Conservation (phyloP, 495 filamentous ascomycete species). For the Aspergillus baeticus region DNA sequence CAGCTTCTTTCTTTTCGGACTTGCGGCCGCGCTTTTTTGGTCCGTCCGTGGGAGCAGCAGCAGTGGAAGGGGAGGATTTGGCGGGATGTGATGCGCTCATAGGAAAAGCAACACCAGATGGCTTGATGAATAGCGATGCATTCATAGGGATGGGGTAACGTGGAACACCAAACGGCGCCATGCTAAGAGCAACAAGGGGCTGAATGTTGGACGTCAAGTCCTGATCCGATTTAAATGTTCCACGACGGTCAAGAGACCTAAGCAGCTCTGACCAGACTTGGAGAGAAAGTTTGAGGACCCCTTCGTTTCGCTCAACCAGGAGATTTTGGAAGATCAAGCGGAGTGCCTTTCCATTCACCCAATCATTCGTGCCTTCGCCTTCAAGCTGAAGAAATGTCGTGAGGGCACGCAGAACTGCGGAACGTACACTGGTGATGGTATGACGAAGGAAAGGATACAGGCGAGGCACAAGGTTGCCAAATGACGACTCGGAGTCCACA, state of each 20-base stretch:
- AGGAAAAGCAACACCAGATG: constrained; percentile 83
- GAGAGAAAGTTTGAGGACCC: constrained; percentile 72
- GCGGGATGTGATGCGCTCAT: constrained; percentile 47
- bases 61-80: constrained; percentile 57
- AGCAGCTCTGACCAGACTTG: constrained; percentile 84
- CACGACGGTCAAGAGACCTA: constrained; percentile 56
- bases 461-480: constrained; percentile 85
- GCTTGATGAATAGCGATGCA: constrained; percentile 81
- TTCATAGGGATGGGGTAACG: constrained; percentile 91
- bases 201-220: constrained; percentile 59
- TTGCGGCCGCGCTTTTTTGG: constrained; percentile 72
- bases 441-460: constrained; percentile 96
- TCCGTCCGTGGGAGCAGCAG: constrained; percentile 21
- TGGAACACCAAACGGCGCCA: constrained; percentile 89
- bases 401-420: constrained; percentile 87
- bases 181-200: constrained; percentile 71
- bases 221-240: constrained; percentile 65
- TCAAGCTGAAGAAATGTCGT: constrained; percentile 89
- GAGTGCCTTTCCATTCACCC: constrained; percentile 87
- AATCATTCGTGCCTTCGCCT: constrained; percentile 78
- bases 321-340: constrained; percentile 93
- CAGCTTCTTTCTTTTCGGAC: constrained; percentile 77
- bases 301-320: constrained; percentile 85
- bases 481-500: constrained; percentile 79
- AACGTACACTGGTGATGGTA: constrained; percentile 92